Conservation (phyloP, 1,139 yeast genomes). For the Geotrichum klebahnii region DNA sequence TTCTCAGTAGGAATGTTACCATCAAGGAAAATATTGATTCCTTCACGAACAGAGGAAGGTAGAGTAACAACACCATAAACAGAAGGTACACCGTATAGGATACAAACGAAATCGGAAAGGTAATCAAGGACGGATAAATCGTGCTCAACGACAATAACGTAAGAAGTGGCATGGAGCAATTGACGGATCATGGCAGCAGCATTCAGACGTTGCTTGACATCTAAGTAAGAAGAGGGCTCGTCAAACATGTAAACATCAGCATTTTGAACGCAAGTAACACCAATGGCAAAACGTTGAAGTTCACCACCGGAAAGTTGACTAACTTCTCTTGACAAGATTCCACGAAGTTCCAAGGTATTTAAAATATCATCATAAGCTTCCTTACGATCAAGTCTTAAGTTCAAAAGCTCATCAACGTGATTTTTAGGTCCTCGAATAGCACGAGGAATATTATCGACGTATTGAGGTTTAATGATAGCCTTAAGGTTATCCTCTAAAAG, state of each 20-base stretch:
- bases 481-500: slow-evolving; percentile 88
- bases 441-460: slow-evolving; percentile 93
- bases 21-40: slow-evolving; percentile 94
- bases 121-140: slow-evolving; percentile 96
- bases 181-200: slow-evolving; percentile 94
- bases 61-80: slow-evolving; percentile 97
- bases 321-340: slow-evolving; percentile 79
- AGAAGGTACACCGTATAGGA: slow-evolving; percentile 94
- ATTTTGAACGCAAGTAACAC: slow-evolving; percentile 89
- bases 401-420: slow-evolving; percentile 79
- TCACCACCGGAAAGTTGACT: slow-evolving; percentile 95
- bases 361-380: slow-evolving; percentile 60
- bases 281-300: slow-evolving; percentile 95
- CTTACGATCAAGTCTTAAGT: slow-evolving; percentile 66
- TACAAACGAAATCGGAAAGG: slow-evolving; percentile 92
- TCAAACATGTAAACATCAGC: slow-evolving; percentile 98
- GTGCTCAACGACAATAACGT: slow-evolving; percentile 94
- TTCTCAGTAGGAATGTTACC: slow-evolving; percentile 97
- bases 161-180: slow-evolving; percentile 66
- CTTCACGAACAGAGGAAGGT: slow-evolving; percentile 96
- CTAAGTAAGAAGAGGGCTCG: slow-evolving; percentile 96
- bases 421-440: slow-evolving; percentile 89
- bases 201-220: slow-evolving; percentile 96
- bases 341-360: slow-evolving; percentile 64
- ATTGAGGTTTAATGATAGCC: slow-evolving; percentile 95